Base-by-base conservation (phyloP, 352 stramenopile genomes). In the Phytopythium cucurbitacearum region DNA sequence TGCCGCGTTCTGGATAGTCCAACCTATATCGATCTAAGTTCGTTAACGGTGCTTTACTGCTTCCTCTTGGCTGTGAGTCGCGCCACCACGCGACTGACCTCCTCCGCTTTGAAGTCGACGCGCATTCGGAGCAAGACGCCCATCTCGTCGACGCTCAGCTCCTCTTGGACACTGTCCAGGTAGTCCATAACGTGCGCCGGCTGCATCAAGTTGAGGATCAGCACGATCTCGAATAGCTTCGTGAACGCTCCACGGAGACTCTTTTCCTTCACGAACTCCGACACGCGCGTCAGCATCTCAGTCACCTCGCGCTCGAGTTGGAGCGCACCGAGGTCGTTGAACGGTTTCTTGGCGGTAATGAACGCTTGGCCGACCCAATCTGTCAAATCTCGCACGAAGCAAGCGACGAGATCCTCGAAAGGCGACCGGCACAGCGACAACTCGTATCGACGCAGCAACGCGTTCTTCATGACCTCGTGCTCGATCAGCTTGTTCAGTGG, bases 131-230 rank as follows among this genome's bases (percentile, higher is more conserved):
- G 59, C 15, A 87, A 64, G 34, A 60, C 71, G 48, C 69, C 68
- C 36, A 93, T 84, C 40, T 78, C 77, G 9, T 69, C 47, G 7
- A 69, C 9, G 9, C 60, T 76, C 6, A 91, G 50, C 34, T 86
- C 74, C 8, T 73, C 51, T 11, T 57, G 67, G 38, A 90, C 66
- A 36, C 65, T 80, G 36, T 74, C 60, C 3, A 78, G 54, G 54
- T 89, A 92, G 49, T 90, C 80, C 13, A 87, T 49, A 3, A 94
- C 69, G 53, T 94, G 80, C 12, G 44, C 64, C 4, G 84, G 81
- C 42, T 89, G 72, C 65, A 87, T 70, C n/a, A 94, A 57, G 56
- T 92, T 94, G 38, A 94, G 60, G 21, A 94, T 70, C 8, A 91
- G 80, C 40, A 86, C 76, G 37, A 92, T 43, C 56, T 94, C 80